Base-by-base conservation (phyloP, 1,284 basidiomycete genomes). In the Entoloma clypeatum region DNA sequence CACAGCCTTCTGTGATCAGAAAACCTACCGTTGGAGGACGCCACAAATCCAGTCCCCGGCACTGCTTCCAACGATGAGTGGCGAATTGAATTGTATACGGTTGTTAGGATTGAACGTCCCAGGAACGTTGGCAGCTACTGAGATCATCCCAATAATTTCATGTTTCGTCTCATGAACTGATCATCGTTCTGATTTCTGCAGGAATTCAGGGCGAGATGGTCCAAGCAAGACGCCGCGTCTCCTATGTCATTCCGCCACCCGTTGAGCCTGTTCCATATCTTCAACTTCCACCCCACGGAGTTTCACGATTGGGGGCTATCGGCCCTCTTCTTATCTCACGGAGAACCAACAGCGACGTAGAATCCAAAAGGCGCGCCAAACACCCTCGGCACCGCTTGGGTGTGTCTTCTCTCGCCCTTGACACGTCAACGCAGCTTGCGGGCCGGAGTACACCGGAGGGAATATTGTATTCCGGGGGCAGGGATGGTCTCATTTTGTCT, bases 381-480 rank as follows among this genome's bases (percentile, higher is more conserved):
- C 79, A 88, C 53, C 88, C 90, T 5, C 75, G 82, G 19, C 93
- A 97, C 63, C 79, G 90, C n/a, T 77, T 96, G 0, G 87, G 89
- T 4, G 81, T 95, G 10, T 79, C 87, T 1, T 84, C 87, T 1
- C 75, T 97, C 24, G 93, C 89, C 0, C 68, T 97, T 26, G 94
- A 97, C 64, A 75, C 79, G 0, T 83, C 86, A 1, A 96, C 93
- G 0, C 73, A 79, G 29, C 71, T 96, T 3, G 60, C 73, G 11
- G 83, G 81, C 5, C 68, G 68, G 11, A 44, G 59, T 14, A 57
- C 69, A 4, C 94, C 95, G 0, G 80, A 86, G 49, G 95, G 96
- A 1, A 95, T 99, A 36, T 69, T 99, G 7, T 98, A 98, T 61
- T 86, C 92, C 1, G 94, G 87, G 19, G 94, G 92, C 7, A 72